phyloP scores from a whole-genome alignment of 2,329 filamentous ascomycete species.

The Fonsecaea multimorphosa region DNA sequence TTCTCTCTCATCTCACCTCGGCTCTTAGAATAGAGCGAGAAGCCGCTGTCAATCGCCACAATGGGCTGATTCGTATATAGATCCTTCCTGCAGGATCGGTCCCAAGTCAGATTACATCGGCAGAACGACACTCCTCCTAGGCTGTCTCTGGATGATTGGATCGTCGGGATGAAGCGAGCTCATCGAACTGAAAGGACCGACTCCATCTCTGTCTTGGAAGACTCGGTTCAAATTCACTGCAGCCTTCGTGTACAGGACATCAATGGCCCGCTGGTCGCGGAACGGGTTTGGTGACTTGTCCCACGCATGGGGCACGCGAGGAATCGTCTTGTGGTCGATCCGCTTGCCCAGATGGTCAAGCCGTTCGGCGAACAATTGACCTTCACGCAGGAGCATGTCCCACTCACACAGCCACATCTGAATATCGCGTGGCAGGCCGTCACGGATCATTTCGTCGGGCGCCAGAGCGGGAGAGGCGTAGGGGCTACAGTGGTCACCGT shows the following conservation, averaged over 20 bases:
- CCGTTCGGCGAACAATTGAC: slow-evolving; percentile 52
- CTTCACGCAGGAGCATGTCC: slow-evolving; percentile 70
- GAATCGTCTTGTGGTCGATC: slow-evolving; percentile 54
- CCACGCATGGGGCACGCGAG: slow-evolving; percentile 55
- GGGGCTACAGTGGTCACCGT: slow-evolving; percentile 58
- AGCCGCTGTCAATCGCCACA: slow-evolving; percentile 12
- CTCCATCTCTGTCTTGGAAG: slow-evolving; percentile 42
- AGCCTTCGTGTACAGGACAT: slow-evolving; percentile 52
- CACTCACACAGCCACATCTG: slow-evolving; percentile 69
- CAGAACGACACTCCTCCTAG: slow-evolving; percentile 33
- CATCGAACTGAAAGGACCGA: slow-evolving; percentile 34
- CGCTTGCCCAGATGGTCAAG: slow-evolving; percentile 52
- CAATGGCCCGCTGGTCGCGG: slow-evolving; percentile 50
- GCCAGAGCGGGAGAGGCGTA: slow-evolving; percentile 66
- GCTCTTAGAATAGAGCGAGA: not conserved
- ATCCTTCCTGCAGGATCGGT: slow-evolving; percentile 11
- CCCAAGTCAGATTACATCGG: slow-evolving; percentile 25
- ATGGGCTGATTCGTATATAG: slow-evolving; percentile 16
- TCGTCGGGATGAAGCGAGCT: slow-evolving; percentile 35
- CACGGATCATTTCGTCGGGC: slow-evolving; percentile 58
- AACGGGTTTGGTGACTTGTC: slow-evolving; percentile 58
- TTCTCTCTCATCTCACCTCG: not conserved
- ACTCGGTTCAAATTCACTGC: slow-evolving; percentile 52
- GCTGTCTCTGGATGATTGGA: slow-evolving; percentile 34
- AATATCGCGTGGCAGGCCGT: slow-evolving; percentile 63